Conservation (phyloP, 2,329 filamentous ascomycete species). For the Daldinia sp. region DNA sequence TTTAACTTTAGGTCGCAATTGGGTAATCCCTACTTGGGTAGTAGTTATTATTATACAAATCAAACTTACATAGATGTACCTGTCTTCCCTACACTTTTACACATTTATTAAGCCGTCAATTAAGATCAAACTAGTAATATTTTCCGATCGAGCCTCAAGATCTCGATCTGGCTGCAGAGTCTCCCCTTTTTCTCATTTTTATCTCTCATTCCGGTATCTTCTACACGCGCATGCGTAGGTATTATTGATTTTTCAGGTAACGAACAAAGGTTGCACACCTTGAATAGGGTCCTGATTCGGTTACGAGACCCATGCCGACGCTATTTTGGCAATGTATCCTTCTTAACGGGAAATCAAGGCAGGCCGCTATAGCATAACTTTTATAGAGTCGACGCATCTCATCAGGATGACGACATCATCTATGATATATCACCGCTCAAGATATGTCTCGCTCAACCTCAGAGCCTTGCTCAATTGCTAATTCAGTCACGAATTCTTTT, state of each 20-base stretch:
- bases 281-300: not conserved
- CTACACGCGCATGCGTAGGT: no score
- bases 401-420: slow-evolving; percentile 31
- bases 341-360: slow-evolving; percentile 26
- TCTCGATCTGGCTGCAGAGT: slow-evolving; percentile 36
- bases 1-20: not conserved
- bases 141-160: slow-evolving; percentile 38
- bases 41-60: no score
- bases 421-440: not conserved
- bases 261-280: slow-evolving; percentile 7
- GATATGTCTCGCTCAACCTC: slow-evolving; percentile 15
- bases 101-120: not conserved
- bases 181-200: slow-evolving; percentile 5
- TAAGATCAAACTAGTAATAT: slow-evolving; percentile 7
- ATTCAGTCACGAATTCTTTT: no score
- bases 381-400: slow-evolving; percentile 19
- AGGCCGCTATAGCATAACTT: slow-evolving; percentile 16
- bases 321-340: not conserved
- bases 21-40: not conserved
- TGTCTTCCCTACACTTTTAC: no score
- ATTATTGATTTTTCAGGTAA: slow-evolving; percentile 3
- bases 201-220: slow-evolving; percentile 7
- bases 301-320: slow-evolving; percentile 4
- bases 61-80: no score
- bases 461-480: no score